Evolutionary conservation across 2,329 filamentous ascomycete genomes (phyloP), one percentile per base, ranked within the genome.

Genomic region (Colletotrichum lupini): DNA sequence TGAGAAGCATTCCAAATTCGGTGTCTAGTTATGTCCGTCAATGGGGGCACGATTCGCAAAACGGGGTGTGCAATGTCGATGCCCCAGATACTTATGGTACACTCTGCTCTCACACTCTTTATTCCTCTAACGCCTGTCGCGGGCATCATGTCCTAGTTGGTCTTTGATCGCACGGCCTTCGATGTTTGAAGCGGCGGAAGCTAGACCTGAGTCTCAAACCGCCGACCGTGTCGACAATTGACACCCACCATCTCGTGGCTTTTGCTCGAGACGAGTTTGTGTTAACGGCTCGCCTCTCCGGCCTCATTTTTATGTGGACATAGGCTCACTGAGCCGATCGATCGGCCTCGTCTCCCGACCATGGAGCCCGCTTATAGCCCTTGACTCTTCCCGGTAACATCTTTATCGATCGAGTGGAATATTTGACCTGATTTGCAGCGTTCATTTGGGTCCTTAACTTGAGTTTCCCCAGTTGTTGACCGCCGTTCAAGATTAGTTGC

Each of bases 181-280:
- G 32, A n/a, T 49, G 49, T 59, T 57, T 19, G 70, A 65, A 70
- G 61, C 60, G 24, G 66, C 37, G 1, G 56, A 66, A 37, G 67
- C 70, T 71, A 57, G 60, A 61, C 71, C 71, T 73, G 71, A 71
- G 52, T 66, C 60, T 73, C 60, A 70, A 73, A 73, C 70, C 46
- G 67, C 67, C 67, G 49, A 61, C 61, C 58, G 56, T 30, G 28
- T 71, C 67, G 56, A 12, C 56, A 46, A 22, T 52, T 35, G 19
- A 66, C 67, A 32, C 59, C 32, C 60, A 30, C 56, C 60, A 46
- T 70, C 67, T 66, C 35, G 60, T 57, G 56, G 56, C 35, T 46
- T 35, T 42, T 61, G 60, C 35, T 46, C 28, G 63, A 61, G 35
- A 37, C 30, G 55, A 73, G 42, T 60, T 70, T 49, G 22, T 67